phyloP scores from a whole-genome alignment of 176 grass and related monocot species.

The Aegilops tauschii region DNA sequence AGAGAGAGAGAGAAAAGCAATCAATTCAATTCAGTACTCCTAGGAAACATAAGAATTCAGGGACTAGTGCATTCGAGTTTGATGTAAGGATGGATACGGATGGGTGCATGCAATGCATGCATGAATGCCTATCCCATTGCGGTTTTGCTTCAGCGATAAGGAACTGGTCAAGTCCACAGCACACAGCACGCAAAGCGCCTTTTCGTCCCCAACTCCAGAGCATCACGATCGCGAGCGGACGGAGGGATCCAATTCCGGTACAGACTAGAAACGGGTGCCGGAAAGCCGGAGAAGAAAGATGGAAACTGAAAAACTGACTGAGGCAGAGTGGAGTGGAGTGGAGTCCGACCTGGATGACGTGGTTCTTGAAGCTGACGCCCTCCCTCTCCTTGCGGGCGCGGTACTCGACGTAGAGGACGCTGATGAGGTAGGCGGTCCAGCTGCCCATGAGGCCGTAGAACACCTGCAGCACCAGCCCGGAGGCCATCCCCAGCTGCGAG shows the following conservation, averaged over 20 bases:
- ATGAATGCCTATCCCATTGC: constrained; percentile 23
- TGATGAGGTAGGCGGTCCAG: constrained; percentile 84
- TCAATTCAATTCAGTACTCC: too few species aligned
- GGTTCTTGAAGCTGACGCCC: constrained; percentile 63
- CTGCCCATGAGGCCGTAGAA: constrained; percentile 74
- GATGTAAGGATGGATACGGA: too few species aligned
- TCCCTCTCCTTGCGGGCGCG: constrained; percentile 64
- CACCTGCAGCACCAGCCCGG: constrained; percentile 46
- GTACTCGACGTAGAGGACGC: constrained; percentile 79
- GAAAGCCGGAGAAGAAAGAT: not conserved
- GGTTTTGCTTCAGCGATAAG: constrained; percentile 21
- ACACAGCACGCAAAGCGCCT: not conserved
- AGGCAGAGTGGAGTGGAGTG: not conserved
- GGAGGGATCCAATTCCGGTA: constrained; percentile 16
- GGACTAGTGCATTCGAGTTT: too few species aligned
- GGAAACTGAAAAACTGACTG: constrained; percentile 1
- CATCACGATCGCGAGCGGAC: not conserved
- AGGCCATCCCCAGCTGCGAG: constrained; percentile 56
- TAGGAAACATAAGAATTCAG: too few species aligned
- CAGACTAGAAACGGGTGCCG: not conserved
- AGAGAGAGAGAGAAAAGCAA: not conserved
- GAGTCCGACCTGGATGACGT: constrained; percentile 60
- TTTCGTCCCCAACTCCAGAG: not conserved
- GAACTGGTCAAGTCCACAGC: not conserved
- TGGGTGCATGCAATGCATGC: too few species aligned